Evolutionary conservation across 495 filamentous ascomycete genomes (phyloP), one percentile per base, ranked within the genome.

Genomic region (Annulohypoxylon nitens): DNA sequence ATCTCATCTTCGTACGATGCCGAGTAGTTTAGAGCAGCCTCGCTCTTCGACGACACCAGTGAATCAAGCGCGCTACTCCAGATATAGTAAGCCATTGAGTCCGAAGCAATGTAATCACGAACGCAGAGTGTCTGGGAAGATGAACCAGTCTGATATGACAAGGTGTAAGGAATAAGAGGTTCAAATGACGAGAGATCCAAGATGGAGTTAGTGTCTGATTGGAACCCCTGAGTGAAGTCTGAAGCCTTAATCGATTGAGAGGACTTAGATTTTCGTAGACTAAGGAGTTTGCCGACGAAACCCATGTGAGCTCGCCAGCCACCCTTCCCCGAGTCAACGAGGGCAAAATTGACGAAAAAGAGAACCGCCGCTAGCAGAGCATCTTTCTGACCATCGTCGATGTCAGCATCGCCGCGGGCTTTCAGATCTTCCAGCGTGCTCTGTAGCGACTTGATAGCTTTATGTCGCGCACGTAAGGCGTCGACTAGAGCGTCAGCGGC

Each of bases 291-390:
- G 37, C 82, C 82, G 2, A 84, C 86, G 2, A 83, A 85, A 65
- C 85, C 79, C 47, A 89, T 80, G 70, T 90, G 88, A 61, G 79
- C 77, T 33, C 86, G 84, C 88, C 88, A 90, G 7, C 80, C 82
- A 23, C 85, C 84, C 59, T 81, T 85, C 0, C 87, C 87, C 3
- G 85, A 85, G 74, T 90, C 87, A 20, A 90, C 81, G 5, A 90
- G 80, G 69, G 88, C 83, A 23, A 90, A 80, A 47, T 89, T 88
- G 64, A 90, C 82, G 41, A 90, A 82, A 65, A 89, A 86, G 30
- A 89, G 83, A 1, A 87, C 83, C 25, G 85, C 85, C 4, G 86
- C 84, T 0, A 86, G 78, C 6, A 84, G 45, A 41, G 87, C 79
- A 34, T 81, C 83, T 5, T 78, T 78, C 61, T 83, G 83, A 2